Evolutionary conservation across 176 grass and related monocot species (phyloP).

Genomic region (Musa troglodytarum): DNA sequence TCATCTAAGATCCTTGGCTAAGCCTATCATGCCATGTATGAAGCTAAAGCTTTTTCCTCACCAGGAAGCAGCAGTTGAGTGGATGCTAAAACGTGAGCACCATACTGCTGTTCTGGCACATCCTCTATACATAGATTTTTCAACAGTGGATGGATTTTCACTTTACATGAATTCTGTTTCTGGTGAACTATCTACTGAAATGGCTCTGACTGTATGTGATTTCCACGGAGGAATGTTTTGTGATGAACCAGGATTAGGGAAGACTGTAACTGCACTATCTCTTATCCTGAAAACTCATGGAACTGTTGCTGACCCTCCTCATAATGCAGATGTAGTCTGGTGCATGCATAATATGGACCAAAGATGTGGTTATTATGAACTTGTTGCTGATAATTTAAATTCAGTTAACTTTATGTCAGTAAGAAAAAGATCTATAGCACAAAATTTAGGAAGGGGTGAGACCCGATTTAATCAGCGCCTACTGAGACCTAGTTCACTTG

Average conservation of each 20-base stretch:
- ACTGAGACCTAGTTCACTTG: slow-evolving; percentile 16
- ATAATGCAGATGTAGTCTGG: slow-evolving; percentile 67
- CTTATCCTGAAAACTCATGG: slow-evolving; percentile 95
- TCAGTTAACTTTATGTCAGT: slow-evolving; percentile 25
- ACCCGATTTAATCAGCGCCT: slow-evolving; percentile 22
- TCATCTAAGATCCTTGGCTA: slow-evolving; percentile 61
- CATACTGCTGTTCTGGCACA: slow-evolving; percentile 33
- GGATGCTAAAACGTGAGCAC: slow-evolving; percentile 78
- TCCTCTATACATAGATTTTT: slow-evolving; percentile 71
- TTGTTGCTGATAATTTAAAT: slow-evolving; percentile 29
- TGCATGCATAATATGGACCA: slow-evolving; percentile 60
- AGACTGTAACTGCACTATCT: slow-evolving; percentile 87
- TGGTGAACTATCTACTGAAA: slow-evolving; percentile 49
- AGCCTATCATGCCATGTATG: slow-evolving; percentile 80
- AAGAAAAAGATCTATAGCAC: slow-evolving; percentile 30
- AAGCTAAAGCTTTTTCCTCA: slow-evolving; percentile 94
- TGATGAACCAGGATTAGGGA: slow-evolving; percentile 96
- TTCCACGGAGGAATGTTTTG: slow-evolving; percentile 93
- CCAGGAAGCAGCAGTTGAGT: slow-evolving; percentile 83
- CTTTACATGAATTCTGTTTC: slow-evolving; percentile 75
- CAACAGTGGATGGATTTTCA: slow-evolving; percentile 64
- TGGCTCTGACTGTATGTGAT: slow-evolving; percentile 50
- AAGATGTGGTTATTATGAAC: slow-evolving; percentile 89
- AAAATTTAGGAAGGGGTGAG: slow-evolving; percentile 22
- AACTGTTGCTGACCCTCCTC: slow-evolving; percentile 57